Evolutionary conservation across 495 filamentous ascomycete genomes (phyloP), one percentile per base, ranked within the genome.

Genomic region (Xylaria grammica): DNA sequence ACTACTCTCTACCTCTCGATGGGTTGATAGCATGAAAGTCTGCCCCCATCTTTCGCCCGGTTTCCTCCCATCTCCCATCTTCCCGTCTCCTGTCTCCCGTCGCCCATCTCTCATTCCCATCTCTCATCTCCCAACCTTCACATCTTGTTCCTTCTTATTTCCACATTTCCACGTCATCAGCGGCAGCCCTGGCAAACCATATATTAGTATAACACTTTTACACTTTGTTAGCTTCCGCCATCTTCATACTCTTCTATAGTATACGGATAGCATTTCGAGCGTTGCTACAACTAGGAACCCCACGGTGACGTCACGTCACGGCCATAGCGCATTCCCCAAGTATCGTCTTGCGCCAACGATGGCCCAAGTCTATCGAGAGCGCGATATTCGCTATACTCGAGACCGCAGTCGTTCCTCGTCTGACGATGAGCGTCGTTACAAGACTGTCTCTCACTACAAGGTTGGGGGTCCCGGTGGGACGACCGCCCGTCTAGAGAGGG

Each of bases 361-460:
- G 81, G 72, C 79, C 60, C 77, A 81, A 66, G 71, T 80, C 60
- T 82, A 81, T 73, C 78, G 79, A 51, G 79, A 81, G 71, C 69
- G 78, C 72, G 77, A 78, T 62, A 66, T 73, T 57, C 72, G 72
- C 66, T 81, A 81, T 70, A 68, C 70, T 51, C 74, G 81, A 60
- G 78, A 82, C 29, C 73, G 66, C 24, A 81, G 79, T 61, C 72
- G 76, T n/a, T 82, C 75, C 6, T 75, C 79, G 38, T 79, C 77
- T 2, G 77, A 77, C 64, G 83, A 85, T 40, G 81, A 84, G 26
- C 82, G 77, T 67, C 79, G 74, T 61, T 72, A 74, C 62, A 84
- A 79, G 29, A 85, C 82, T 4, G 80, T 86, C 36, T 82, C 81
- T 70, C 79, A 82, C 40, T 87, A 87, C 74, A 84, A 85, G 54